Base-by-base conservation (phyloP, 2,329 filamentous ascomycete genomes). In the Exophiala oligosperma region DNA sequence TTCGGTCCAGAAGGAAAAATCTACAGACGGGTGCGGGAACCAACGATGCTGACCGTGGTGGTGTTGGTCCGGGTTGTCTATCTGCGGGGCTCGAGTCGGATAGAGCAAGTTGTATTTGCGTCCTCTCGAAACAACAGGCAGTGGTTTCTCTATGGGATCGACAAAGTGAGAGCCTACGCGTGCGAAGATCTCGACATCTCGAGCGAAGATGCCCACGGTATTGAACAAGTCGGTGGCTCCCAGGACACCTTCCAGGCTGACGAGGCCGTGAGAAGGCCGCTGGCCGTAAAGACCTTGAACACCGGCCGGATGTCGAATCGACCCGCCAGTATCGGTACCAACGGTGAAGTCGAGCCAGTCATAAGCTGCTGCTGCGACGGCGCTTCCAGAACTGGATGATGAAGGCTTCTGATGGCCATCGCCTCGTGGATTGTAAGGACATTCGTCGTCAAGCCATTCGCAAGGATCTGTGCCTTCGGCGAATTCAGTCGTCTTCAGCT, bases 241-340 rank as follows among this genome's bases (percentile, higher is more conserved):
- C 75, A 84, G 80, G 0, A 77, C 77, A 11, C 78, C 71, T 5
- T 78, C 74, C 1, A 84, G 70, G 7, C 72, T 65, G 0, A 83
- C 74, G 0, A 81, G 68, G 2, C 78, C 26, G 75, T 76, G 74
- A 47, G 73, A 74, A 0, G 79, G 78, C 0, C 79, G 70, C 59
- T 79, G 77, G 0, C 77, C 80, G 37, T 77, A 81, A 0, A 77
- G 58, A 1, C 79, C 79, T 23, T 76, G 71, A 0, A 72, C 68
- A 0, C 69, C 70, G 1, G 77, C 75, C 0, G 79, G 79, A 0
- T 76, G 72, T n/a, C 79, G 73, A 54, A 81, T 78, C 12, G 76
- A 76, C 44, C 81, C 71, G 24, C 72, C 70, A 26, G 67, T 71
- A 50, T 72, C 69, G 2, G 65, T 67, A 11, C 70, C 69, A 37